Base-by-base conservation (phyloP, 495 filamentous ascomycete genomes). In the Hypoxylon fuscum region DNA sequence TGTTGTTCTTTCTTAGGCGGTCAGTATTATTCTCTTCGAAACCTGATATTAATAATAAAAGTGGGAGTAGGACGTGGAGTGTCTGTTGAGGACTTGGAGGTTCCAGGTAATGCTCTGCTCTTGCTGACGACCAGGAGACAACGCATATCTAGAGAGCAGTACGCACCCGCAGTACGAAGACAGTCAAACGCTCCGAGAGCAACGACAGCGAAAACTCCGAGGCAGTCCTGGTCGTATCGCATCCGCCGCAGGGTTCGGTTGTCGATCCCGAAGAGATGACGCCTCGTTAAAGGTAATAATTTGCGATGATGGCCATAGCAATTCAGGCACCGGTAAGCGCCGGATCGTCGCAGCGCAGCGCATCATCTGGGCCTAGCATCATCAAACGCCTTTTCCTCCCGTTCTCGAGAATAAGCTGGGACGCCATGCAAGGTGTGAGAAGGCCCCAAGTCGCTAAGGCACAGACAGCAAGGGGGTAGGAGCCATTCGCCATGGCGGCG, bases 401-500 rank as follows among this genome's bases (percentile, higher is more conserved):
- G 10, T 27, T 12, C 3, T 7, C 22, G 5, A 9, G 20, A 4
- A 27, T 32, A 32, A 32, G 23, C 44, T 47, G 27, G 25, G 25
- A 31, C 23, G 5, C 25, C 44, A 47, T 31, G 27, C 4, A 31
- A 7, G 14, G n/a, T 12, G 21, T 22, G 21, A 17, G 14, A 14
- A 17, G 25, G 14, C 25, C n/a, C n/a, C n/a, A n/a, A 34, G 31
- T n/a, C 9, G 25, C 37, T 15, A 23, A 43, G 20, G 12, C n/a
- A 15, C 35, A 34, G n/a, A 40, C 42, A n/a, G 22, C 34, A 23
- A 43, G 17, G 55, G n/a, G 34, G 12, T 12, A 34, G 23, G 59
- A 63, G 23, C 47, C 23, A 34, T 44, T 14, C 34, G 47, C 18
- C 20, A 40, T 22, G 18, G 23, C 11, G 52, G 31, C 7, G 45